Base-by-base conservation (phyloP, 208 protist species). In the Leishmania gerbilli region DNA sequence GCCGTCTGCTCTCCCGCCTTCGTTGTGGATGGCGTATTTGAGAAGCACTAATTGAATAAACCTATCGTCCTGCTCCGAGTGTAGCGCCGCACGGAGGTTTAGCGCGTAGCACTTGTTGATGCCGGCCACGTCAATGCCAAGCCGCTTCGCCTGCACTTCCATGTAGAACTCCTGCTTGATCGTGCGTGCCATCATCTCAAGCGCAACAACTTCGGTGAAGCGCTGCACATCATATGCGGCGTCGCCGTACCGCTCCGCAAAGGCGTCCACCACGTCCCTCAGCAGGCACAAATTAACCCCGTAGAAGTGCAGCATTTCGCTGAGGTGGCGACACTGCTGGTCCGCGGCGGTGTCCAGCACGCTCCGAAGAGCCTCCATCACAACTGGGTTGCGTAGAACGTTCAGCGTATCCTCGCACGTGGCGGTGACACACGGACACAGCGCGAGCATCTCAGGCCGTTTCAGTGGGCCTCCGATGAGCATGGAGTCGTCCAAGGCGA, bases 101-200 rank as follows among this genome's bases (percentile, higher is more conserved):
- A 91, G 74, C 15, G 81, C 86, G 27, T 79, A 84, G 47, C 82
- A 86, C 65, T 68, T 74, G 78, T 51, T 82, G 74, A 86, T 47
- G 67, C 74, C 65, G 7, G 67, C 55, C 24, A 94, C 90, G 81
- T 95, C 90, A 67, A 94, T 88, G 24, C 91, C 91, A 13, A 94
- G 81, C 60, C 91, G 90, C 79, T 94, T 95, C n/a, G 90, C 93
- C 78, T 96, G 93, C 40, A 94, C 89, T 62, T 95, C 93, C 3
- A 87, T 90, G 80, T 94, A 95, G 74, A 96, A 91, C 80, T 95
- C 93, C 65, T 95, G 88, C 84, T 96, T 96, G 40, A 94, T 85
- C 42, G 91, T 92, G 49, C 93, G 88, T 31, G 88, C 84, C 24
- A 96, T 64, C 91, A 95, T 95, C 81, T 96, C 93, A 47, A 86